Conservation (phyloP, 2,329 filamentous ascomycete species). For the Sodiomyces alkalinus region DNA sequence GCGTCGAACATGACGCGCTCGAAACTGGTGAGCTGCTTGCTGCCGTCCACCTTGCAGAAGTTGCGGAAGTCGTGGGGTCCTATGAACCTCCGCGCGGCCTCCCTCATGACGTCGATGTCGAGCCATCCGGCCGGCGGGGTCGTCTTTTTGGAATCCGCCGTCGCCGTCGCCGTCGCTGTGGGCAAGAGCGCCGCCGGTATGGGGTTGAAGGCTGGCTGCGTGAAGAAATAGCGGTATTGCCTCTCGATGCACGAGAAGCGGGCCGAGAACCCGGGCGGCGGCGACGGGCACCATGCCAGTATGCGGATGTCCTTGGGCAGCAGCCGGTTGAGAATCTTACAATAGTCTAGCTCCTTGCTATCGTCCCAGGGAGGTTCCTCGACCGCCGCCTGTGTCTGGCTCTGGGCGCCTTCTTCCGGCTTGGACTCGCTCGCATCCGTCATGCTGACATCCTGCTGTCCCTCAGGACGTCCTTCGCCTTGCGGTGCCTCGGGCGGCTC, state of each 20-base stretch:
- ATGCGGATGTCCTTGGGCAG: slow-evolving; percentile 81
- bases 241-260: slow-evolving; percentile 86
- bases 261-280: slow-evolving; percentile 69
- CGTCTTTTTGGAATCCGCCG: slow-evolving; percentile 1
- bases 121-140: slow-evolving; percentile 56
- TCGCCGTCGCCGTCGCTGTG: neutral
- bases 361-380: slow-evolving; percentile 39
- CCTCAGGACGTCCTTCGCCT: no score
- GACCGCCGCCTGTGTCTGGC: neutral
- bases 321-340: slow-evolving; percentile 68
- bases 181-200: slow-evolving; percentile 35
- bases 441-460: slow-evolving; percentile 2
- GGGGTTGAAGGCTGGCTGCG: slow-evolving; percentile 73
- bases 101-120: slow-evolving; percentile 73
- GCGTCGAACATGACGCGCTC: slow-evolving; percentile 64
- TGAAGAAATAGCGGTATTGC: slow-evolving; percentile 95
- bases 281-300: slow-evolving; percentile 81
- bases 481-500: slow-evolving; percentile 2
- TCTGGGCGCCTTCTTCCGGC: neutral
- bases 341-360: slow-evolving; percentile 67
- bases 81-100: slow-evolving; percentile 64
- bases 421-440: neutral
- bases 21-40: slow-evolving; percentile 81
- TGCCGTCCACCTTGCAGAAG: slow-evolving; percentile 84
- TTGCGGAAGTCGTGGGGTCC: slow-evolving; percentile 92